phyloP scores from a whole-genome alignment of 2,329 filamentous ascomycete genomes.

The Ophiostoma ulmi region DNA sequence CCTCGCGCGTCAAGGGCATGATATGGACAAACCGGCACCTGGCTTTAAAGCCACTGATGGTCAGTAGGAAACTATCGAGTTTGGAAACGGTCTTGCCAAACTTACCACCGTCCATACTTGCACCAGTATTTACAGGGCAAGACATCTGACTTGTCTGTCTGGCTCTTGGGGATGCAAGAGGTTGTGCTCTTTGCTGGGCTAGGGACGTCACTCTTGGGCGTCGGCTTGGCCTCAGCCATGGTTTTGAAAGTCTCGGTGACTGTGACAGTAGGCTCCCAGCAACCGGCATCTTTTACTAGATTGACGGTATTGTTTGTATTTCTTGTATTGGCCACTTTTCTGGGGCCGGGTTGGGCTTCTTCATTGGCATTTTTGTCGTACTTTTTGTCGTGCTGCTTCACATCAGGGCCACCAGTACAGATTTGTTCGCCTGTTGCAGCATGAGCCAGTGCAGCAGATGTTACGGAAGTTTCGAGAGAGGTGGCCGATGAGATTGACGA shows the following conservation, averaged over 20 bases:
- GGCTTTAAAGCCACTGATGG: constrained; percentile 38
- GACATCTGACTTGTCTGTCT: constrained; percentile 23
- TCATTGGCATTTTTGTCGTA: neutral
- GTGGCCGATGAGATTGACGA: neutral
- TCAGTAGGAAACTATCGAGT: neutral
- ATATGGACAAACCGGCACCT: constrained; percentile 43
- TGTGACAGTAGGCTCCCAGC: neutral
- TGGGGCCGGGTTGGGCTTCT: neutral
- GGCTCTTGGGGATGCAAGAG: neutral
- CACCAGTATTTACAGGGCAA: constrained; percentile 46
- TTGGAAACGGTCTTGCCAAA: neutral
- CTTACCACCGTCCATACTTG: constrained; percentile 39
- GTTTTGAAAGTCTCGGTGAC: neutral
- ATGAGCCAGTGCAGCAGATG: neutral
- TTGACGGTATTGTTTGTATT: neutral
- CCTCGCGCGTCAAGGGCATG: constrained; percentile 43
- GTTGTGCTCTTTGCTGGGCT: neutral
- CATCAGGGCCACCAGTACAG: too few species aligned
- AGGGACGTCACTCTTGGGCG: neutral
- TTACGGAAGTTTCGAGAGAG: neutral
- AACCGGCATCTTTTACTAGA: neutral
- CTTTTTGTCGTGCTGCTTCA: too few species aligned
- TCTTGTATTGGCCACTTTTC: neutral
- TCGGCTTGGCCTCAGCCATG: neutral
- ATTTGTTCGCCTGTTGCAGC: neutral